Percentiles rank a stretch among this genome's conserved stretches.
phyloP scores from a whole-genome alignment of 805 yeast genomes.

The Candida nitratophila region DNA sequence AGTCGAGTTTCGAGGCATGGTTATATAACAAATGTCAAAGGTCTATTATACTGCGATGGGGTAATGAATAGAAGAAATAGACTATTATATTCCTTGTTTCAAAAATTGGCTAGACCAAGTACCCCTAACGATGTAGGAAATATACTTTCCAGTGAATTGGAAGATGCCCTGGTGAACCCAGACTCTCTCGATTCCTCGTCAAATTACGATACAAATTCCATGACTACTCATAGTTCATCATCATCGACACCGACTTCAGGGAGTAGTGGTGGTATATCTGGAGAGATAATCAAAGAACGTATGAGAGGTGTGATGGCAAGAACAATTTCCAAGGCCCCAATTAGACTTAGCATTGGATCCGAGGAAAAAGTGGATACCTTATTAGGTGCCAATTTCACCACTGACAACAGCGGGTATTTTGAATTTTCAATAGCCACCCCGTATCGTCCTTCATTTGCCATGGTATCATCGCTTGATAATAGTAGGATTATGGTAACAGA shows the following conservation, averaged over 20 bases:
- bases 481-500: constrained; percentile 40
- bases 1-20: constrained; percentile 31
- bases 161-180: constrained; percentile 23
- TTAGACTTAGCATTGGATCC: constrained; percentile 52
- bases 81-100: constrained; percentile 59
- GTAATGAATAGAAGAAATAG: constrained; percentile 63
- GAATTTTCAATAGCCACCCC: constrained; percentile 42
- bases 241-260: constrained; percentile 3
- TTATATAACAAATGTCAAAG: constrained; percentile 58
- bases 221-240: constrained; percentile 2
- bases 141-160: constrained; percentile 31
- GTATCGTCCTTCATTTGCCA: constrained; percentile 55
- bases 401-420: constrained; percentile 68
- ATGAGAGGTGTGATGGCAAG: constrained; percentile 65
- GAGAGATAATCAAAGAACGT: constrained; percentile 47
- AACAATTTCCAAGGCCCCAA: constrained; percentile 49
- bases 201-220: constrained; percentile 4
- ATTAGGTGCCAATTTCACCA: constrained; percentile 29
- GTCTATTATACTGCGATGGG: constrained; percentile 68
- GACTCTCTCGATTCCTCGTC: constrained; percentile 14
- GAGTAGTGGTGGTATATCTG: not conserved
- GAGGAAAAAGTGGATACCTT: constrained; percentile 26
- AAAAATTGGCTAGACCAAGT: constrained; percentile 48
- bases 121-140: constrained; percentile 20
- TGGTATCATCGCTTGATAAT: constrained; percentile 40